Evolutionary conservation across 805 yeast genomes (phyloP).

Genomic region (Candida palmyrensis): DNA sequence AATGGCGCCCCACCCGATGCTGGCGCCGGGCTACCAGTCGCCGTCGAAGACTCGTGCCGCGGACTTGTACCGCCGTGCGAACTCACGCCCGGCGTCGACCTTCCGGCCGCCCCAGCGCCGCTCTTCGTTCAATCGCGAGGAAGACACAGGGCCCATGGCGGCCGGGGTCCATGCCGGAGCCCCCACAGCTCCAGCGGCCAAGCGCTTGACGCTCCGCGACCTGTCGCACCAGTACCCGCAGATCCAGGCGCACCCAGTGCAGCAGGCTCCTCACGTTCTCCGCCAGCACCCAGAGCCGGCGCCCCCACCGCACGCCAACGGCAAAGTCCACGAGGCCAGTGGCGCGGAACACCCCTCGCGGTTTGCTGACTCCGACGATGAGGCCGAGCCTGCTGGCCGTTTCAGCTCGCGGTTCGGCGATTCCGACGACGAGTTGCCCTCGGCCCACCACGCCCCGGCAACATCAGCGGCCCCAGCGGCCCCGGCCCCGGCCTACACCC

Average conservation of each 20-base stretch:
- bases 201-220: conserved; percentile 3
- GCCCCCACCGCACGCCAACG: conserved; percentile 8
- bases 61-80: conserved; percentile 49
- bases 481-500: conserved; percentile 4
- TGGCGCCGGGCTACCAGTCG: conserved; percentile 31
- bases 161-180: conserved; percentile 28
- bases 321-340: conserved; percentile 1
- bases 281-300: no score
- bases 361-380: conserved; percentile 62
- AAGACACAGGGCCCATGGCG: conserved; percentile 23
- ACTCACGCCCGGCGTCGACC: conserved; percentile 33
- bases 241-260: conserved; percentile 7
- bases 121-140: conserved; percentile 55
- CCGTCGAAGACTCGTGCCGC: conserved; percentile 44
- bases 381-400: conserved; percentile 25
- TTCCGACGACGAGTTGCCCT: conserved; percentile 24
- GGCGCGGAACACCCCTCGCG: conserved; percentile 33
- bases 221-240: background rate
- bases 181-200: no score
- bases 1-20: conserved; percentile 35
- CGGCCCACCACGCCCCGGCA: background rate
- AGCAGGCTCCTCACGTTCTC: no score
- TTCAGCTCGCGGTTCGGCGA: conserved; percentile 23
- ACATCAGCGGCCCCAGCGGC: conserved; percentile 1
- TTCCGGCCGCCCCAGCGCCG: conserved; percentile 37